phyloP scores from a whole-genome alignment of 371 early-diverging fungal species.

The Actinomortierella ambigua region DNA sequence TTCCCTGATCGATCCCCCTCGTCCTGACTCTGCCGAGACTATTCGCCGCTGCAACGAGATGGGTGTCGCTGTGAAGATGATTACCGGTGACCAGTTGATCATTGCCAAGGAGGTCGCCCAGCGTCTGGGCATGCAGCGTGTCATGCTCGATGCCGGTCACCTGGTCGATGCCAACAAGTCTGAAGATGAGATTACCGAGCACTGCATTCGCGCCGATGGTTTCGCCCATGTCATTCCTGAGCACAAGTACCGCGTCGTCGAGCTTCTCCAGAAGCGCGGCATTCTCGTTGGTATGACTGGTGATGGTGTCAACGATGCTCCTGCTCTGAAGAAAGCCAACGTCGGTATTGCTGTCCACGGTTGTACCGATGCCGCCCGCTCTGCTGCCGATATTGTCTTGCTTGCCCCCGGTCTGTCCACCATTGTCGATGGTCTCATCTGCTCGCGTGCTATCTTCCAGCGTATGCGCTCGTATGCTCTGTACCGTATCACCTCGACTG shows the following conservation, averaged over 20 bases:
- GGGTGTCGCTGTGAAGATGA: constrained; percentile 89
- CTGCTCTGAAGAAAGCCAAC: constrained; percentile 83
- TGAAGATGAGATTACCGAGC: constrained; percentile 85
- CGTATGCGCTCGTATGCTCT: constrained; percentile 90
- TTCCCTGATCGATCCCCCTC: constrained; percentile 90
- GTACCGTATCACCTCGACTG: constrained; percentile 88
- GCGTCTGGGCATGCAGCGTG: constrained; percentile 82
- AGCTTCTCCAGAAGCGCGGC: constrained; percentile 74
- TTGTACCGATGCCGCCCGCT: constrained; percentile 91
- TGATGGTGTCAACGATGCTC: constrained; percentile 94
- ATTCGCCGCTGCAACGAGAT: constrained; percentile 68
- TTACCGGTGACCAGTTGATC: constrained; percentile 90
- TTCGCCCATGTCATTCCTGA: constrained; percentile 97
- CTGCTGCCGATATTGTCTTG: constrained; percentile 91
- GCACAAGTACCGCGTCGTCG: constrained; percentile 94
- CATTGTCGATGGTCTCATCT: constrained; percentile 82
- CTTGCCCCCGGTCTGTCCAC: constrained; percentile 84
- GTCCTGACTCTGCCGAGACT: constrained; percentile 66
- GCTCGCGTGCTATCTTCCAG: constrained; percentile 88
- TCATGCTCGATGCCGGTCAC: constrained; percentile 78
- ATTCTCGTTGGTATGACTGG: constrained; percentile 87
- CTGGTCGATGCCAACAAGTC: constrained; percentile 81
- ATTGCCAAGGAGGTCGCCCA: constrained; percentile 90
- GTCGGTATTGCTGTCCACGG: constrained; percentile 81
- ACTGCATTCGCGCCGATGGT: constrained; percentile 86